phyloP scores from a whole-genome alignment of 306 rosid genomes.

The Pyrus betulifolia region DNA sequence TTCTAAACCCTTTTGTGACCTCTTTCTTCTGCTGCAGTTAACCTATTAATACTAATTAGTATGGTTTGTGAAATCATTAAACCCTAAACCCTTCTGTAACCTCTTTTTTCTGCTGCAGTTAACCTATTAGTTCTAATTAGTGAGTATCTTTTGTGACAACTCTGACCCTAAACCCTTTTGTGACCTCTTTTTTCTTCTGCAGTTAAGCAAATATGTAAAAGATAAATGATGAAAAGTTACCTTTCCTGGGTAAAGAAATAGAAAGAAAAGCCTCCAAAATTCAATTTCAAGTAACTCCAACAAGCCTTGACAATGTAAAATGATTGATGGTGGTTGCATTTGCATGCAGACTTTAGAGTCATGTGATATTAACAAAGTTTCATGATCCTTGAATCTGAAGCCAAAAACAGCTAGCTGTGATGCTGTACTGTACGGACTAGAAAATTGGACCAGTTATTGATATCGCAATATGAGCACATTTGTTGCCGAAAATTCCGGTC shows the following conservation, averaged over 20 bases:
- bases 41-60: too few species aligned
- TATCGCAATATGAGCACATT: not conserved
- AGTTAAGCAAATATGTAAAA: not conserved
- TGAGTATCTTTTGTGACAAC: too few species aligned
- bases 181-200: too few species aligned
- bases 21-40: too few species aligned
- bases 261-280: not conserved
- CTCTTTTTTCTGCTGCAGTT: too few species aligned
- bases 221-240: not conserved
- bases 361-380: not conserved
- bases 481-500: not conserved
- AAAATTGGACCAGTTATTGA: not conserved
- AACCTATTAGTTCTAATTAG: too few species aligned
- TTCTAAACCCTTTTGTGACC: too few species aligned
- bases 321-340: not conserved
- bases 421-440: not conserved
- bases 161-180: too few species aligned
- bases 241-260: not conserved
- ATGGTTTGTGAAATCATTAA: too few species aligned
- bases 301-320: not conserved
- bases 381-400: not conserved
- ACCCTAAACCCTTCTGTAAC: too few species aligned
- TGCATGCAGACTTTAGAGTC: not conserved
- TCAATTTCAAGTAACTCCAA: not conserved
- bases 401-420: not conserved